Evolutionary conservation across 768 basidiomycete species (phyloP).

Genomic region (Leccinum variicolor): DNA sequence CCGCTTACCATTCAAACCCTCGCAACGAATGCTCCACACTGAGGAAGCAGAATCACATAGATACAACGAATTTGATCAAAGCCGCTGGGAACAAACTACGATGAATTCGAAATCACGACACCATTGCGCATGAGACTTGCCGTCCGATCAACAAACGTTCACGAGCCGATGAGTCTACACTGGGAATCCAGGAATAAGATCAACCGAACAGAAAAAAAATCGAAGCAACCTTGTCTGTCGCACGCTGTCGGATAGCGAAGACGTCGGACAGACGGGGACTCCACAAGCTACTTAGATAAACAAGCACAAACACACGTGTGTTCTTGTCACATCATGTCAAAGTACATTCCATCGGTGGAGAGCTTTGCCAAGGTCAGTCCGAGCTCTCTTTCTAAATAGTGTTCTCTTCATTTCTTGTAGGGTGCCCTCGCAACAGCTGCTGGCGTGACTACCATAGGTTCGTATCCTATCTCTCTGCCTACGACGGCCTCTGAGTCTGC

Average conservation of each 20-base stretch:
- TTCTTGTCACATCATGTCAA: constrained; percentile 29
- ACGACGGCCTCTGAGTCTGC: neutral
- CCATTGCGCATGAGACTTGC: neutral
- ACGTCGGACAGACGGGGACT: too few species aligned
- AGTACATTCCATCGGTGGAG: constrained; percentile 41
- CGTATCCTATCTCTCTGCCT: too few species aligned
- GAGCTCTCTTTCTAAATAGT: neutral
- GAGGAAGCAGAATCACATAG: too few species aligned
- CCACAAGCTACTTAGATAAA: too few species aligned
- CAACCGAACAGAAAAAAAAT: neutral
- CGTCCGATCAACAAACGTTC: neutral
- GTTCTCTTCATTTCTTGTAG: constrained; percentile 24
- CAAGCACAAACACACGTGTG: constrained; percentile 6
- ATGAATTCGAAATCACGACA: neutral
- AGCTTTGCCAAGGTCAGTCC: constrained; percentile 41
- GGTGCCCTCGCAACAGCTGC: constrained; percentile 55
- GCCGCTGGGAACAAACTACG: too few species aligned
- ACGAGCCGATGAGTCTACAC: neutral
- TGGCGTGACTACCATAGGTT: constrained; percentile 55
- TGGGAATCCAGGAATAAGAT: neutral
- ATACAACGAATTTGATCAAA: too few species aligned
- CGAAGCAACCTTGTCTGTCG: too few species aligned
- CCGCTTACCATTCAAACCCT: too few species aligned
- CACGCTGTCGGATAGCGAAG: neutral
- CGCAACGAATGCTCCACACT: too few species aligned